These are phyloP conservation scores for Monosporascus sp. DNA, from an alignment of 2,329 filamentous ascomycete species.

Conservation along the genomic window DNA sequence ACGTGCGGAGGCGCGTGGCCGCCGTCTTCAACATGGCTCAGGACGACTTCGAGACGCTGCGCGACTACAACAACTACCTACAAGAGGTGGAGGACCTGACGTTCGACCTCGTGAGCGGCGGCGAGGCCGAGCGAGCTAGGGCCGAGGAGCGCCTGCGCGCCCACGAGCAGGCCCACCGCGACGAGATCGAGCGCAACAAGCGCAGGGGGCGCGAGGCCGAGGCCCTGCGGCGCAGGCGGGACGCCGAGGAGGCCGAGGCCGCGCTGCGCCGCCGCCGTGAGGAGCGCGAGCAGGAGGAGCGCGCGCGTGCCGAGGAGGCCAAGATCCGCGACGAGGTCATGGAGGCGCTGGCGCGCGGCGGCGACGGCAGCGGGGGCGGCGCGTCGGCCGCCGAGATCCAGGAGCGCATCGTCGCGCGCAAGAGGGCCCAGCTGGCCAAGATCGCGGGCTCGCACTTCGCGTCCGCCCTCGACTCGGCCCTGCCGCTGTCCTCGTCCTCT, in stretches of 20 bases:
- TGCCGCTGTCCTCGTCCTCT: slow-evolving; percentile 4
- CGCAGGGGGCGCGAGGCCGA: slow-evolving; percentile 51
- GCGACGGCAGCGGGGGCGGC: slow-evolving; percentile 26
- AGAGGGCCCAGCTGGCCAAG: slow-evolving; percentile 59
- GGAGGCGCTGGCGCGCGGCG: slow-evolving; percentile 59
- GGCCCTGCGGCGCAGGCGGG: slow-evolving; percentile 45
- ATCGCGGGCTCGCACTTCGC: slow-evolving; percentile 29
- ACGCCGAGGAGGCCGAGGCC: slow-evolving; percentile 64
- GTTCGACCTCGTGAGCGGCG: slow-evolving; percentile 75
- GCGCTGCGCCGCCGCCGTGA: slow-evolving; percentile 58
- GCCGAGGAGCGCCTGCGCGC: slow-evolving; percentile 42
- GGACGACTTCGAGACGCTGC: slow-evolving; percentile 83
- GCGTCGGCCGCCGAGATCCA: slow-evolving; percentile 56
- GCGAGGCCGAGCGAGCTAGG: slow-evolving; percentile 53
- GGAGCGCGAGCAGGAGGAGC: slow-evolving; percentile 63
- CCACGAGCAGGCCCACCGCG: slow-evolving; percentile 71
- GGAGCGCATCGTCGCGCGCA: slow-evolving; percentile 65
- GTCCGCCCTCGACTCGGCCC: slow-evolving; percentile 18
- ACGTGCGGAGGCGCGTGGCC: slow-evolving; percentile 77
- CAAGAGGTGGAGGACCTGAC: slow-evolving; percentile 88
- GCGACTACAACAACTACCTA: slow-evolving; percentile 89
- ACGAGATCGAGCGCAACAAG: slow-evolving; percentile 60
- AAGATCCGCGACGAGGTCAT: slow-evolving; percentile 66
- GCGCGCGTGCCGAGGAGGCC: slow-evolving; percentile 60
- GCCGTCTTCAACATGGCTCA: slow-evolving; percentile 81